phyloP scores from a whole-genome alignment of 768 basidiomycete species.

The Russula sp. region DNA sequence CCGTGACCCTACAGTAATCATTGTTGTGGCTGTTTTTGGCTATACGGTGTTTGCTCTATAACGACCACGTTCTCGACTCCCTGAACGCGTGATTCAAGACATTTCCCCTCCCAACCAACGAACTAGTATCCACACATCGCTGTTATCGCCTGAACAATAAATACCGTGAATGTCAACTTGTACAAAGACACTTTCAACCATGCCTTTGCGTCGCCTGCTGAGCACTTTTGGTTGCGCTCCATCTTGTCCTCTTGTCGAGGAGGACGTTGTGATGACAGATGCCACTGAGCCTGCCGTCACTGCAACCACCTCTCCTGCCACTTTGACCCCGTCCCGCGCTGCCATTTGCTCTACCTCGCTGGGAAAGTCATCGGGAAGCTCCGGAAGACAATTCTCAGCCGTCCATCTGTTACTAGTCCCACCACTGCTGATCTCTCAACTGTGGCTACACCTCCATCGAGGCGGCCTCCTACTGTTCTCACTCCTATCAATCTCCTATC shows the following conservation, averaged over 20 bases:
- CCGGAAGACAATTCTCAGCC: not conserved
- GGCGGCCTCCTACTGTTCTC: not conserved
- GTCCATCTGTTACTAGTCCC: not conserved
- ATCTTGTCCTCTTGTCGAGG: not conserved
- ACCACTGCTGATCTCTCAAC: not conserved
- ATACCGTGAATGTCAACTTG: not conserved
- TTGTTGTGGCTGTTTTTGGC: too few relatives aligned
- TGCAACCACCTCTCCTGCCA: not conserved
- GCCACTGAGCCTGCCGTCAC: not conserved
- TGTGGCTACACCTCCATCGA: not conserved
- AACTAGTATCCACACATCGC: not conserved
- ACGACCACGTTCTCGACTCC: not conserved
- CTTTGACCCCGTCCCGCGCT: not conserved
- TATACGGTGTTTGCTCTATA: slow-evolving; percentile 1
- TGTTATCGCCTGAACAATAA: not conserved
- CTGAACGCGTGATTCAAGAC: not conserved
- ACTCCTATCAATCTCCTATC: not conserved
- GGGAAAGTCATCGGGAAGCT: slow-evolving; percentile 1
- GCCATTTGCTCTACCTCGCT: not conserved
- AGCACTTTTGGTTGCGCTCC: not conserved
- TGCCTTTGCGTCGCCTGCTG: slow-evolving; percentile 10
- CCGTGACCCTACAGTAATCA: too few relatives aligned
- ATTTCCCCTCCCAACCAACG: not conserved
- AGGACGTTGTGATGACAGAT: slow-evolving; percentile 12
- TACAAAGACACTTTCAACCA: not conserved